Conservation (phyloP, 2,329 filamentous ascomycete genomes). For the Cordyceps farinosa region DNA sequence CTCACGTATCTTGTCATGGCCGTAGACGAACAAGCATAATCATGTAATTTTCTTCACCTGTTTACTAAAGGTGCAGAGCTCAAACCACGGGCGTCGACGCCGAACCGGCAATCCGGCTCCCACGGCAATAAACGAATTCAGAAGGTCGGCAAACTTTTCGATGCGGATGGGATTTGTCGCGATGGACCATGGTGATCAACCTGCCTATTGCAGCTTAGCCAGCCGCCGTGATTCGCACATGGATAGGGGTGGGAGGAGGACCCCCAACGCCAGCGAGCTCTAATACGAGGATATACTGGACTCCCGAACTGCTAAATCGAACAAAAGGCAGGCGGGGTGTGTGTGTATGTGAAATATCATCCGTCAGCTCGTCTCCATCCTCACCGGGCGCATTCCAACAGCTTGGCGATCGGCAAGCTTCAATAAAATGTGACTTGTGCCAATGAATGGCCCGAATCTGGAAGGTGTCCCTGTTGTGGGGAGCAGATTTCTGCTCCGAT, state of each 20-base stretch:
- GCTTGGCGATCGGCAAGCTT: no score
- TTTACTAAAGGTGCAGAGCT: neutral
- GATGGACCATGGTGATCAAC: neutral
- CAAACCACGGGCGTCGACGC: neutral
- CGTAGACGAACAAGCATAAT: no score
- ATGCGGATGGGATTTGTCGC: no score
- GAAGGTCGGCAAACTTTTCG: neutral
- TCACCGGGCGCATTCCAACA: no score
- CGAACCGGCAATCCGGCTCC: neutral
- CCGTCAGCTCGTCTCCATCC: no score
- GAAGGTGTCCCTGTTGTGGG: neutral
- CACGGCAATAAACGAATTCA: neutral
- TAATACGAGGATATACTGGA: neutral
- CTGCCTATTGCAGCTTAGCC: slow-evolving; percentile 10
- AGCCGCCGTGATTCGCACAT: neutral
- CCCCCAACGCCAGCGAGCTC: neutral
- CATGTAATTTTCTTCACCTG: no score
- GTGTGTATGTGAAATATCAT: no score
- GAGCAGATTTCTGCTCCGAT: neutral
- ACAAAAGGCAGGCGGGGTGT: no score
- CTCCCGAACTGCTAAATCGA: neutral
- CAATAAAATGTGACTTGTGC: neutral
- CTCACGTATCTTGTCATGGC: no score
- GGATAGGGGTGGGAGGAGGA: neutral
- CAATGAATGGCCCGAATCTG: neutral